Percentiles rank a stretch among this genome's conserved stretches.
These are phyloP conservation scores for Ceratocystis ficicola DNA, from an alignment of 2,329 filamentous ascomycete genomes.

Conservation along the genomic window DNA sequence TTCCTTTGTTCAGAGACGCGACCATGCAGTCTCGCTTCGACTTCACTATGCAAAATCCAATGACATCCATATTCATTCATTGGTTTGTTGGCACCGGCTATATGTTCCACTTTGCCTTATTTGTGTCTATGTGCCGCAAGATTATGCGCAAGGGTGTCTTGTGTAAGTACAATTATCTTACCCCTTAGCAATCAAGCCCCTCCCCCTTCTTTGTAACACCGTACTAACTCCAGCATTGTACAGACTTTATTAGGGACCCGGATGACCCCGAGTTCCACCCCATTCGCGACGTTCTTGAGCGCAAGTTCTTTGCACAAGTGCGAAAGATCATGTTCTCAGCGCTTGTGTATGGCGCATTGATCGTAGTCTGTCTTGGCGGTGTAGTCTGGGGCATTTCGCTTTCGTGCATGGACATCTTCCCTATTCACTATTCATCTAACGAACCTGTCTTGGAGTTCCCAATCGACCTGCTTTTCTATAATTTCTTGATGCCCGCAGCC, in stretches of 20 bases:
- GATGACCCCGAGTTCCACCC: constrained; percentile 98
- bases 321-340: constrained; percentile 95
- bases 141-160: constrained; percentile 91
- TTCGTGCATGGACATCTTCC: constrained; percentile 58
- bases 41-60: constrained; percentile 66
- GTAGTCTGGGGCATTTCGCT: constrained; percentile 84
- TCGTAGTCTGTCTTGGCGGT: constrained; percentile 84
- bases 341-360: constrained; percentile 84
- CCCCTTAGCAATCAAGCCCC: too few relatives aligned
- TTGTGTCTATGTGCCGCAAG: constrained; percentile 97
- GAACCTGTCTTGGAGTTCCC: constrained; percentile 91
- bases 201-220: neutral
- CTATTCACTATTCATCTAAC: constrained; percentile 86
- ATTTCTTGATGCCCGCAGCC: constrained; percentile 83
- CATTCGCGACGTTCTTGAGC: constrained; percentile 88
- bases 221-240: constrained; percentile 27
- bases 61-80: constrained; percentile 90
- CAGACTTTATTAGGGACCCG: constrained; percentile 92
- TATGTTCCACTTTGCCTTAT: constrained; percentile 99
- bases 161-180: constrained; percentile 44
- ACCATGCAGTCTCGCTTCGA: constrained; percentile 63
- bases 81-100: constrained; percentile 99
- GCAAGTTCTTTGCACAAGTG: constrained; percentile 81
- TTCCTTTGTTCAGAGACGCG: constrained; percentile 77
- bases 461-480: constrained; percentile 88